Conservation (phyloP, 257 asterid species). For the Forsythia suspensa region DNA sequence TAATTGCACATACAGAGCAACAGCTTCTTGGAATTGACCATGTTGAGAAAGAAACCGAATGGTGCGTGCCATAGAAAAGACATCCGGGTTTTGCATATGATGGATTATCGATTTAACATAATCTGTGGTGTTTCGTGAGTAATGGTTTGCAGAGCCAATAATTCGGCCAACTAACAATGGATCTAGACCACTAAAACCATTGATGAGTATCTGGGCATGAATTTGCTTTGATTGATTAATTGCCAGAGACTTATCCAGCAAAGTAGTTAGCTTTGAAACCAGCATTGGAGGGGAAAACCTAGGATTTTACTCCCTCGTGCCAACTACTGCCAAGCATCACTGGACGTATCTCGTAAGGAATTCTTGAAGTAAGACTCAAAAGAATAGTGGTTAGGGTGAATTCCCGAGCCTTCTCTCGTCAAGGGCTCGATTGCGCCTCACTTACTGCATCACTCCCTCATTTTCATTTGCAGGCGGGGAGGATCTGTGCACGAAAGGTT, state of each 20-base stretch:
- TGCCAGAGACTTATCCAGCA: conserved; percentile 38
- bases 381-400: too few relatives aligned
- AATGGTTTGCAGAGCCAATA: conserved; percentile 32
- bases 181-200: conserved; percentile 41
- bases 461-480: too few relatives aligned
- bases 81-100: conserved; percentile 39
- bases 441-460: too few relatives aligned
- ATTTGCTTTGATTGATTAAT: conserved; percentile 57
- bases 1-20: conserved; percentile 46
- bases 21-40: conserved; percentile 57
- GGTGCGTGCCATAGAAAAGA: conserved; percentile 41
- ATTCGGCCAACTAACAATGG: conserved; percentile 44
- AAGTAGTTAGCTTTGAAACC: conserved; percentile 25
- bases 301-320: not conserved
- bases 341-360: not conserved
- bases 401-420: too few relatives aligned
- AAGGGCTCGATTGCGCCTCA: too few relatives aligned
- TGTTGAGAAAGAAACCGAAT: conserved; percentile 67
- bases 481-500: too few relatives aligned
- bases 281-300: conserved; percentile 30
- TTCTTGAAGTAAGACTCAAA: not conserved
- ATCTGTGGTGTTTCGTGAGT: conserved; percentile 24
- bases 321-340: not conserved
- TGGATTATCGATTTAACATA: conserved; percentile 45
- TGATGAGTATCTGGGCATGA: conserved; percentile 57